phyloP scores from a whole-genome alignment of 2,329 filamentous ascomycete species.

The Setomelanomma holmii region DNA sequence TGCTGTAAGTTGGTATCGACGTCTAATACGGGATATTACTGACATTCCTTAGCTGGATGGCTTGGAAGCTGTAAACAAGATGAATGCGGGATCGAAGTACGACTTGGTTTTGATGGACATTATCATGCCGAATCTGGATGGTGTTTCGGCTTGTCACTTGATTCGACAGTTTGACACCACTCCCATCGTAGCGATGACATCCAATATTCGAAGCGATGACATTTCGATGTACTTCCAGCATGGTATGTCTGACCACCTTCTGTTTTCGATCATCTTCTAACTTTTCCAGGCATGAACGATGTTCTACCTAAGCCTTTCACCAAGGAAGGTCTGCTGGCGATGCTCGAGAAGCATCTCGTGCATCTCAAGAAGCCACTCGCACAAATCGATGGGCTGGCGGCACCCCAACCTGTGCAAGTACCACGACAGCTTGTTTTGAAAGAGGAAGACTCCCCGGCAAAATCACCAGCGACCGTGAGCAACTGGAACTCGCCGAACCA shows the following conservation, averaged over 20 bases:
- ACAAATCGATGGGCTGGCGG: conserved; percentile 57
- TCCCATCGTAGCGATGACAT: conserved; percentile 98
- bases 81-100: conserved; percentile 70
- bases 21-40: conserved; percentile 23
- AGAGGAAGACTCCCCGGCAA: conserved; percentile 68
- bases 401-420: conserved; percentile 58
- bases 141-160: conserved; percentile 90
- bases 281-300: conserved; percentile 84
- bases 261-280: conserved; percentile 29
- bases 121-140: conserved; percentile 96
- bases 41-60: conserved; percentile 72
- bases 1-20: conserved; percentile 57
- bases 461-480: conserved; percentile 65
- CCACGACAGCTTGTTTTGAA: conserved; percentile 63
- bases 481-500: conserved; percentile 71
- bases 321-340: conserved; percentile 76
- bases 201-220: conserved; percentile 95
- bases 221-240: conserved; percentile 97
- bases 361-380: conserved; percentile 73
- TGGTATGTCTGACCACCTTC: conserved; percentile 67
- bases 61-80: conserved; percentile 87
- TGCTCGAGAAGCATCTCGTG: conserved; percentile 88
- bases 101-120: conserved; percentile 68
- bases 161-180: conserved; percentile 86
- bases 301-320: conserved; percentile 98